phyloP scores from a whole-genome alignment of 441 rosid genomes.

The Hura crepitans region DNA sequence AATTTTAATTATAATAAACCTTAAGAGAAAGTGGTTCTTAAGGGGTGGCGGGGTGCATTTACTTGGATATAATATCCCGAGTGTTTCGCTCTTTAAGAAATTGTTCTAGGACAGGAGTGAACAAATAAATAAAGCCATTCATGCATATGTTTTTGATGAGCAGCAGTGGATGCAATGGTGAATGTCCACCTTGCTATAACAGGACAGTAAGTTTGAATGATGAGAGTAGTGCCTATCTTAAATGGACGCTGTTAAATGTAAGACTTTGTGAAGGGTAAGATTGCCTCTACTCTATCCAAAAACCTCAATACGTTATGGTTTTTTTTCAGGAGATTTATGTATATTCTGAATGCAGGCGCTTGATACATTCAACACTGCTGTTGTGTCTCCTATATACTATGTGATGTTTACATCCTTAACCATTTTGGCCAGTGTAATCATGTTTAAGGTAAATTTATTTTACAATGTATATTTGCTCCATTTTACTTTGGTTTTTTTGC shows the following conservation, averaged over 20 bases:
- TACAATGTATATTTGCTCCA: background rate
- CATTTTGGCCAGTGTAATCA: constrained; percentile 83
- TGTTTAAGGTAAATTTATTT: constrained; percentile 67
- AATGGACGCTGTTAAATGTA: background rate
- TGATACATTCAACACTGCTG: constrained; percentile 84
- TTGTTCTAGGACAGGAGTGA: background rate
- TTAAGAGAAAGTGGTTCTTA: background rate
- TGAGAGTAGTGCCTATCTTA: background rate
- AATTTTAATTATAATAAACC: background rate
- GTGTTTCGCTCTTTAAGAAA: background rate
- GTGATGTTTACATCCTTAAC: constrained; percentile 85
- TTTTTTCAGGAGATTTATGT: background rate
- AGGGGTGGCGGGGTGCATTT: background rate
- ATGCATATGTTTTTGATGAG: background rate
- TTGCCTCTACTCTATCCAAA: background rate
- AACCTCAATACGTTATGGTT: background rate
- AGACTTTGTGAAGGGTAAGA: background rate
- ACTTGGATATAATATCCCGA: background rate
- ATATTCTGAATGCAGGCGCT: constrained; percentile 52
- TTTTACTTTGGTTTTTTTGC: constrained; percentile 1
- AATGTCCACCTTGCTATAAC: background rate
- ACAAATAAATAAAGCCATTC: too few species aligned
- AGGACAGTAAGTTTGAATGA: constrained; percentile 3
- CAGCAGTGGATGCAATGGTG: background rate
- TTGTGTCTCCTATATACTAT: constrained; percentile 78